phyloP scores from a whole-genome alignment of 2,329 filamentous ascomycete species.

The Trichoderma simmonsii region DNA sequence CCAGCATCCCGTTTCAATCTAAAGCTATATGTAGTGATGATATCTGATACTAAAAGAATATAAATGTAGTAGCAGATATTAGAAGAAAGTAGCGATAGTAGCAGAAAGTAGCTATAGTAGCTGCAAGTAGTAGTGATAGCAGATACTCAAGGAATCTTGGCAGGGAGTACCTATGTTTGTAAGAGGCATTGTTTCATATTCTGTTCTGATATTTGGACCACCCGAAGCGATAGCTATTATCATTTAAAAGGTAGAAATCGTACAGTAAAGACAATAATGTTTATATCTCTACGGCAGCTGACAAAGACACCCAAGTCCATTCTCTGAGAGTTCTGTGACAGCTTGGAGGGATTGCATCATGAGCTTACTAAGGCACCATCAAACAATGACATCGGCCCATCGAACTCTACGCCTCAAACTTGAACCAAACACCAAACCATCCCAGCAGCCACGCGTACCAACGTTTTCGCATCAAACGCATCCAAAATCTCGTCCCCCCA shows the following conservation, averaged over 20 bases:
- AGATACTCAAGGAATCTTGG: no score
- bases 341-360: background rate
- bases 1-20: background rate
- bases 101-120: no score
- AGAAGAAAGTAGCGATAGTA: no score
- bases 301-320: background rate
- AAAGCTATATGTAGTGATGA: no score
- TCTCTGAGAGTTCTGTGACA: background rate
- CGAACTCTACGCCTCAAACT: background rate
- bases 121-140: no score
- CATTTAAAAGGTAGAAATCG: no score
- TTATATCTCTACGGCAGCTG: background rate
- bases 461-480: background rate
- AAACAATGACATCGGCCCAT: slow-evolving; percentile 8
- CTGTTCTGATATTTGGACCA: background rate
- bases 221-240: no score
- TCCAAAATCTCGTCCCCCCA: background rate
- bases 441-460: background rate
- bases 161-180: no score
- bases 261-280: background rate
- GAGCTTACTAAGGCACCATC: slow-evolving; percentile 6
- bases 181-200: no score
- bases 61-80: no score
- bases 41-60: no score
- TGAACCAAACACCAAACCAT: background rate